Base-by-base conservation (phyloP, 108 stramenopile species). In the Nitzschia sp. region DNA sequence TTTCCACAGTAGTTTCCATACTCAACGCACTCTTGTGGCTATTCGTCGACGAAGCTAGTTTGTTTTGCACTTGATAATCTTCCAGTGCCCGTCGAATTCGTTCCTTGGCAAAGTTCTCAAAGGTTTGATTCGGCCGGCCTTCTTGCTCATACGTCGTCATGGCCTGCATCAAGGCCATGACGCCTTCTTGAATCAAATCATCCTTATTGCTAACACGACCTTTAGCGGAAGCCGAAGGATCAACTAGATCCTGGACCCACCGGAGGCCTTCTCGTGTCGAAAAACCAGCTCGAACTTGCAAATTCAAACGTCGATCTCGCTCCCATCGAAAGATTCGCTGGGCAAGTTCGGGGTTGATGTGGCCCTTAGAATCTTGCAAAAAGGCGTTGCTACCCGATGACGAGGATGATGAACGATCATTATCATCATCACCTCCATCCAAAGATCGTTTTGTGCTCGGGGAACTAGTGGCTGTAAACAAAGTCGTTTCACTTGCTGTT, bases 171-270 rank as follows among this genome's bases (percentile, higher is more conserved):
- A 88, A 55, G 0, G 84, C 84, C 25, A 85, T 72, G 59, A 88
- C 72, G 9, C 87, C 87, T 60, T 88, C 87, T 65, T 88, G 87
- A 49, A 85, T 72, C 54, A 85, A 56, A 53, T 88, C 87, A n/a
- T 76, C 76, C n/a, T n/a, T n/a, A 36, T 65, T 21, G 17, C 59
- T 36, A 0, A 27, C 48, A 29, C 48, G 27, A 1, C 33, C 67
- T 25, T 5, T 21, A 27, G 32, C 21, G 6, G 21, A 3, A 25
- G 59, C 21, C 24, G 36, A 18, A 26, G 59, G 34, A 17, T 54
- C 46, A 5, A 82, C 84, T 55, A 82, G 51, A 19, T 73, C 62
- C 15, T 85, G 80, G 0, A 88, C 84, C 38, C 83, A 76, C 38
- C 84, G 82, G 26, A 88, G 66, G 3, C 87, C 87, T 45, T 77